Base-by-base conservation (phyloP, 345 rosid species). In the Populus euphratica region DNA sequence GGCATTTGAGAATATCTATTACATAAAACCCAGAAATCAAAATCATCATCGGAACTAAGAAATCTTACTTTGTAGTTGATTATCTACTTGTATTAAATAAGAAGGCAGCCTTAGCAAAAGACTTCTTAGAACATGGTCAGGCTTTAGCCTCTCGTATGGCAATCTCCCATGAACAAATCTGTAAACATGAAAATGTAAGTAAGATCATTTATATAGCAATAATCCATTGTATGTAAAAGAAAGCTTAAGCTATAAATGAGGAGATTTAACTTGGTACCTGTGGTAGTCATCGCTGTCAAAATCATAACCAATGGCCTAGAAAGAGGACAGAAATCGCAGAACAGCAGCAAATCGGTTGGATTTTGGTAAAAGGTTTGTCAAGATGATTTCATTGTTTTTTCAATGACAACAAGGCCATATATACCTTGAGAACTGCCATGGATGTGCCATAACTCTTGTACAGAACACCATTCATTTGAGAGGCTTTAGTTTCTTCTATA, bases 1-100 rank as follows among this genome's bases (percentile, higher is more conserved):
- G 29, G 90, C 92, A 29, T 94, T 92, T 9, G 97, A 90, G 88
- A 94, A 92, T 38, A 94, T 87, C 97, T 94, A 84, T 43, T 21
- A 7, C 43, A 27, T 8, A 29, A 11, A 18, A 16, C 17, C 14
- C 23, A 52, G 63, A 8, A 27, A 39, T 36, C 17, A 23, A 33
- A 33, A 33, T 33, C 35, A 33, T 20, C 1, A 3, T 41, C 17
- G 14, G 49, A n/a, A 20, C 38, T 6, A 18, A 21, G 21, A n/a
- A 36, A 31, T 0, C 63, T 29, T 27, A 4, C 27, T 12, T 7
- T 27, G 36, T 6, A 20, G 44, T 10, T 50, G 21, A 29, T 56
- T 33, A 1, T 16, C 8, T 17, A 12, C 27, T 43, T 27, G 44
- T 21, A 6, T 73, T 2, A 2, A 20, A 9, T 23, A 13, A 21